phyloP scores from a whole-genome alignment of 495 filamentous ascomycete species.

The Aspergillus cristatus region DNA sequence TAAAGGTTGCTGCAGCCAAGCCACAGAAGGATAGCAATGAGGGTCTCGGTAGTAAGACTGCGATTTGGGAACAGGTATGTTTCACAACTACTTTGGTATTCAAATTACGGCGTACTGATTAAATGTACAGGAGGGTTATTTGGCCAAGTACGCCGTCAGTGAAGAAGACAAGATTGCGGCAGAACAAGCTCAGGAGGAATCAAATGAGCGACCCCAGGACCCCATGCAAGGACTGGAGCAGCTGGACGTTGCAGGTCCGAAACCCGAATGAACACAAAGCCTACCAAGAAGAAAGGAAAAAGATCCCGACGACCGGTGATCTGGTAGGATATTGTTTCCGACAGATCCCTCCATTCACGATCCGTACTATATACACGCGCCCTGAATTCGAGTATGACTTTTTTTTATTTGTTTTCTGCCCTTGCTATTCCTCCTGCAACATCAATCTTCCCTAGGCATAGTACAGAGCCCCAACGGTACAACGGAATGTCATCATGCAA shows the following conservation, averaged over 20 bases:
- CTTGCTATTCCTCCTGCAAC: constrained; percentile 8
- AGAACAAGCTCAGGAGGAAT: constrained; percentile 44
- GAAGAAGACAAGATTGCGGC: constrained; percentile 71
- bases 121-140: constrained; percentile 75
- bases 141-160: constrained; percentile 81
- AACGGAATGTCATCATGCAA: constrained; percentile 31
- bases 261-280: constrained; percentile 45
- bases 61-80: constrained; percentile 93
- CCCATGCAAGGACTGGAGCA: constrained; percentile 95
- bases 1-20: constrained; percentile 88
- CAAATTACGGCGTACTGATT: constrained; percentile 12
- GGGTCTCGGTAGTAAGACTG: constrained; percentile 86
- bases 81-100: no score
- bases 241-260: constrained; percentile 87
- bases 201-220: constrained; percentile 54
- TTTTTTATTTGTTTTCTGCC: constrained; percentile 12
- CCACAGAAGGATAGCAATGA: constrained; percentile 82
- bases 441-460: constrained; percentile 23
- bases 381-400: constrained; percentile 20
- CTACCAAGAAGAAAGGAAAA: constrained; percentile 8
- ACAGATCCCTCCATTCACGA: constrained; percentile 22
- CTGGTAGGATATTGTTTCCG: constrained; percentile 23
- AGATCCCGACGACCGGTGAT: constrained; percentile 23
- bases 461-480: constrained; percentile 31
- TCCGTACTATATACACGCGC: constrained; percentile 34